phyloP scores from a whole-genome alignment of 1,139 yeast species.

The Scheffersomyces insectosa region DNA sequence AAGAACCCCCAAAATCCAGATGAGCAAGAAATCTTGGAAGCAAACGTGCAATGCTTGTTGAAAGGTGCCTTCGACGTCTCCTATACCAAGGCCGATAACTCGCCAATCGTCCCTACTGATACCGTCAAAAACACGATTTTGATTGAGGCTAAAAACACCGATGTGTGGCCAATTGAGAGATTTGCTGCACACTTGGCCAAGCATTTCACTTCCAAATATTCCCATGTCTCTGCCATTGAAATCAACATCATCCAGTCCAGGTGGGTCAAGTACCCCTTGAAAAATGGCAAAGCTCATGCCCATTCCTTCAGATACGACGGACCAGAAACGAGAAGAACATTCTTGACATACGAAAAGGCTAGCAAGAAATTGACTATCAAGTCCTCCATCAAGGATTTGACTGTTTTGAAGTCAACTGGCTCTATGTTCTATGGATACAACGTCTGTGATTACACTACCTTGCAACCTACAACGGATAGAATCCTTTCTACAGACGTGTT shows the following conservation, averaged over 20 bases:
- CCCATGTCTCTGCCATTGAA: conserved; percentile 72
- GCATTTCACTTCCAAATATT: conserved; percentile 75
- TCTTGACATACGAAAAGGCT: conserved; percentile 51
- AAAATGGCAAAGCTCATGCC: conserved; percentile 67
- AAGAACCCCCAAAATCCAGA: conserved; percentile 69
- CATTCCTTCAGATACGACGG: conserved; percentile 88
- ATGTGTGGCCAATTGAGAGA: conserved; percentile 87
- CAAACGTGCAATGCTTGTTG: conserved; percentile 73
- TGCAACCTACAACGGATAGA: conserved; percentile 79
- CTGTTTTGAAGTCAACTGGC: conserved; percentile 90
- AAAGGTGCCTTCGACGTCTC: conserved; percentile 77
- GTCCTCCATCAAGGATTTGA: conserved; percentile 80
- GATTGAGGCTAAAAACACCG: conserved; percentile 76
- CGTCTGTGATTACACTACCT: conserved; percentile 84
- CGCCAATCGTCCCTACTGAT: conserved; percentile 90
- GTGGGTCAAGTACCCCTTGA: conserved; percentile 75
- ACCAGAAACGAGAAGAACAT: conserved; percentile 69
- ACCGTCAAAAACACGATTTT: conserved; percentile 88
- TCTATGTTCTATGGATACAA: conserved; percentile 89
- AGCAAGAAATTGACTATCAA: conserved; percentile 53
- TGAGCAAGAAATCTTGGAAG: conserved; percentile 80
- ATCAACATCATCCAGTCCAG: conserved; percentile 66
- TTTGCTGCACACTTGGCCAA: conserved; percentile 83
- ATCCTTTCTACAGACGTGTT: conserved; percentile 85
- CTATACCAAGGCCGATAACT: conserved; percentile 84